Percentiles rank a stretch among this genome's conserved stretches.
Conservation (phyloP, 345 rosid species). For the Crucihimalaya himalaica region DNA sequence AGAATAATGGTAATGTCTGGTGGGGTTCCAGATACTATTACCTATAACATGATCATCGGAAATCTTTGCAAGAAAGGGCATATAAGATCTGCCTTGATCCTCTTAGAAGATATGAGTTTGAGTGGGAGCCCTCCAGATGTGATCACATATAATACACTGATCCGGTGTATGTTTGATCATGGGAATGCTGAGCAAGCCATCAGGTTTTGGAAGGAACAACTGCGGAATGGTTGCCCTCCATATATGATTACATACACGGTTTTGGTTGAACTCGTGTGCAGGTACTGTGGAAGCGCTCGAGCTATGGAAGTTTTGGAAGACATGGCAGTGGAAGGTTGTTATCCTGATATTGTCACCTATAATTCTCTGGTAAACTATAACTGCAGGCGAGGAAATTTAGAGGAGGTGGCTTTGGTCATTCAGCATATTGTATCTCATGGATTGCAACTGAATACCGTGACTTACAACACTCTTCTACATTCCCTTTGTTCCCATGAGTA, state of each 20-base stretch:
- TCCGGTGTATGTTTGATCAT: constrained; percentile 62
- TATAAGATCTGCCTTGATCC: constrained; percentile 54
- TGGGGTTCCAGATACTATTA: constrained; percentile 75
- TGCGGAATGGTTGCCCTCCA: constrained; percentile 75
- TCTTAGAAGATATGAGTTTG: constrained; percentile 74
- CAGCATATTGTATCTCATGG: constrained; percentile 59
- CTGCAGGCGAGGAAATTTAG: constrained; percentile 62
- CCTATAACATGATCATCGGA: constrained; percentile 77
- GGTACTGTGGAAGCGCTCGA: constrained; percentile 61
- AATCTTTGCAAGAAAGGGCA: constrained; percentile 67
- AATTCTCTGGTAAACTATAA: constrained; percentile 66
- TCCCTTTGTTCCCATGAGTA: constrained; percentile 58
- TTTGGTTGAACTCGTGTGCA: constrained; percentile 75
- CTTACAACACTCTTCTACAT: constrained; percentile 80
- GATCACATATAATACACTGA: constrained; percentile 70
- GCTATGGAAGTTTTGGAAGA: constrained; percentile 83
- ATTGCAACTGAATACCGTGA: constrained; percentile 59
- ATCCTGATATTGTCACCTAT: constrained; percentile 72
- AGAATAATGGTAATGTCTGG: constrained; percentile 81
- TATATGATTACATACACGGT: constrained; percentile 65
- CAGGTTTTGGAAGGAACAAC: constrained; percentile 67
- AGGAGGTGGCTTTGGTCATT: constrained; percentile 58
- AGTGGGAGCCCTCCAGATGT: constrained; percentile 83
- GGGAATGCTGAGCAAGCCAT: constrained; percentile 65
- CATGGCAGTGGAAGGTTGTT: constrained; percentile 74